Evolutionary conservation across 441 rosid genomes (phyloP).

Genomic region (Erodium chrysanthum): DNA sequence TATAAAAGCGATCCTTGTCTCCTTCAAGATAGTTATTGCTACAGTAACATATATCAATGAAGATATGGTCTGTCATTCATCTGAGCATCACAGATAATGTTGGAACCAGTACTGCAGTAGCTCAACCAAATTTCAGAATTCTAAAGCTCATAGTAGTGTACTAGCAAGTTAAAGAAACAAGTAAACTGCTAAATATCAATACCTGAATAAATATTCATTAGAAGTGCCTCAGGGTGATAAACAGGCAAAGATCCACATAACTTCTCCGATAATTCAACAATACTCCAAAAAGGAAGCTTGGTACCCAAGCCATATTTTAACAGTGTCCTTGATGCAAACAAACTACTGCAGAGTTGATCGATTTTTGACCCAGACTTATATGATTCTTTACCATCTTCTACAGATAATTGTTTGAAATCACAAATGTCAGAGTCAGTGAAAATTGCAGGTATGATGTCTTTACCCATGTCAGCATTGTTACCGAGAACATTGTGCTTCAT

Average conservation of each 20-base stretch:
- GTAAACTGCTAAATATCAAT: slow-evolving; percentile 18
- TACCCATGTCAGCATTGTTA: slow-evolving; percentile 23
- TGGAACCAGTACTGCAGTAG: not conserved
- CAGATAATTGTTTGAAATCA: slow-evolving; percentile 24
- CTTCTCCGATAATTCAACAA: slow-evolving; percentile 48
- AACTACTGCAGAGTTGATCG: slow-evolving; percentile 25
- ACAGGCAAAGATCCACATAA: slow-evolving; percentile 54
- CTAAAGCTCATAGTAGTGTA: not conserved
- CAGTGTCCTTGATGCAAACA: slow-evolving; percentile 25
- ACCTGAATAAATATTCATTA: slow-evolving; percentile 78
- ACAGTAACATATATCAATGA: not conserved
- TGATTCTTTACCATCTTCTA: slow-evolving; percentile 21
- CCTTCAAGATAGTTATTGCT: not conserved
- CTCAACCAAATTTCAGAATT: not conserved
- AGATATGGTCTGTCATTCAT: slow-evolving; percentile 10
- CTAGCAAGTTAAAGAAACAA: slow-evolving; percentile 10
- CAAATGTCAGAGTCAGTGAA: slow-evolving; percentile 30
- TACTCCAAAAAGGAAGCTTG: slow-evolving; percentile 37
- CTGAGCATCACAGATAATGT: slow-evolving; percentile 11
- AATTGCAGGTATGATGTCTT: slow-evolving; percentile 25
- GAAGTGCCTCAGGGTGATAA: slow-evolving; percentile 74
- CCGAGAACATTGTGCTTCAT: slow-evolving; percentile 21
- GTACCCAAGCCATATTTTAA: slow-evolving; percentile 27
- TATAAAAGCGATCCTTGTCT: not conserved
- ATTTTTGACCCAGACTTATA: slow-evolving; percentile 19